Base-by-base conservation (phyloP, 1,284 basidiomycete genomes). In the Sporisorium graminicola region DNA sequence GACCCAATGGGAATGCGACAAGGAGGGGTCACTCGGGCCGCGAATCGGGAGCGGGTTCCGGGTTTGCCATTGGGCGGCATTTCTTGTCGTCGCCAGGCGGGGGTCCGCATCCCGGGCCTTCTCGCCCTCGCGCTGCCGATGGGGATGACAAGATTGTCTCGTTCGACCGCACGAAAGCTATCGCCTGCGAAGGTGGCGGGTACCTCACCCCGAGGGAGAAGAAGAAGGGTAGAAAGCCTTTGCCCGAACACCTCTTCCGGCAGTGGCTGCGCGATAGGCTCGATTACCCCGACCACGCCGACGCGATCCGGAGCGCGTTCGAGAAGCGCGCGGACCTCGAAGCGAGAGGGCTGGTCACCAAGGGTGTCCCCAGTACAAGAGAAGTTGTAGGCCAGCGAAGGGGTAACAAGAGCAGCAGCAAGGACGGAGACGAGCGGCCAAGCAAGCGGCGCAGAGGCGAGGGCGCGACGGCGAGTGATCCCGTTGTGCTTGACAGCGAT, bases 181-280 rank as follows among this genome's bases (percentile, higher is more conserved):
- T 72, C 5, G 50, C 37, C 0, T 49, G 52, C n/a, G 55, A 65
- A 14, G 69, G 63, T n/a, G 69, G 63, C 1, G 66, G 66, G 1
- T 72, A 51, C 24, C 50, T 72, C 16, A 72, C 69, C 2, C 63
- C 58, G 33, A 65, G 65, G 22, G 69, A 72, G 47, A 58, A 65
- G 50, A 61, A 65, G 40, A 53, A 52, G 20, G 63, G 63, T 24
- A 66, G 58, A 22, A 66, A n/a, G 8, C 69, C 69, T 1, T 49
- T 72, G 2, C 69, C 69, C n/a, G 69, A 65, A 26, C 51, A 72
- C 13, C 52, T 72, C 10, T 66, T 65, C 46, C 43, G 46, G n/a
- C 55, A 72, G 31, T 72, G 63, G 63, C 14, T 62, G 16, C 33
- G 51, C 3, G 69, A 66, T 27, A 18, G 63, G n/a, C 59, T 65